Conservation (phyloP, 2,329 filamentous ascomycete genomes). For the Hypoxylon rubiginosum region DNA sequence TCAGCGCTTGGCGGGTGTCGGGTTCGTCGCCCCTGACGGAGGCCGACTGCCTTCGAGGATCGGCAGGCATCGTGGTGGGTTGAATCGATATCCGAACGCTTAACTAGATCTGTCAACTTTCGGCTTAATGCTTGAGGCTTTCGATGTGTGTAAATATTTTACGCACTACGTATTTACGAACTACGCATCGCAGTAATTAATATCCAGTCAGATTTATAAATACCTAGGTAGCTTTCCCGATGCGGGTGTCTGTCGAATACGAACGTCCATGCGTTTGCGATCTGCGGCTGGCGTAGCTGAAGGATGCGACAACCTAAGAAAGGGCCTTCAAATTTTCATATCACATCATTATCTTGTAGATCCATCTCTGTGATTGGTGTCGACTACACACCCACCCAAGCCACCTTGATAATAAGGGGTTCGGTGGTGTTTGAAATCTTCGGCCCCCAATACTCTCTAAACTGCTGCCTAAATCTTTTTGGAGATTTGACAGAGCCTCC, state of each 20-base stretch:
- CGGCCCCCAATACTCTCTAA: not conserved
- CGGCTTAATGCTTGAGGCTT: not conserved
- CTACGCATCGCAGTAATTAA: too few species aligned
- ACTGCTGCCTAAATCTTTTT: not conserved
- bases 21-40: slow-evolving; percentile 2
- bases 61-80: slow-evolving; percentile 13
- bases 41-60: not conserved
- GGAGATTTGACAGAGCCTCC: not conserved
- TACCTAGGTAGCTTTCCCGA: not conserved
- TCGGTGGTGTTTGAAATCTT: not conserved
- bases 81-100: not conserved
- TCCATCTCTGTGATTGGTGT: slow-evolving; percentile 7
- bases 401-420: not conserved
- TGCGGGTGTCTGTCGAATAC: slow-evolving; percentile 3
- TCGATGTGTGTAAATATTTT: not conserved
- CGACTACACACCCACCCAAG: not conserved
- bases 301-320: slow-evolving; percentile 12
- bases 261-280: slow-evolving; percentile 8
- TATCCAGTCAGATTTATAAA: not conserved
- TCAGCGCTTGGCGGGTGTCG: not conserved
- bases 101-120: not conserved
- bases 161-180: not conserved
- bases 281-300: slow-evolving; percentile 3
- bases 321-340: not conserved
- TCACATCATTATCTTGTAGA: not conserved